phyloP scores from a whole-genome alignment of 768 basidiomycete genomes.

The Cystofilobasidium bisporidii region DNA sequence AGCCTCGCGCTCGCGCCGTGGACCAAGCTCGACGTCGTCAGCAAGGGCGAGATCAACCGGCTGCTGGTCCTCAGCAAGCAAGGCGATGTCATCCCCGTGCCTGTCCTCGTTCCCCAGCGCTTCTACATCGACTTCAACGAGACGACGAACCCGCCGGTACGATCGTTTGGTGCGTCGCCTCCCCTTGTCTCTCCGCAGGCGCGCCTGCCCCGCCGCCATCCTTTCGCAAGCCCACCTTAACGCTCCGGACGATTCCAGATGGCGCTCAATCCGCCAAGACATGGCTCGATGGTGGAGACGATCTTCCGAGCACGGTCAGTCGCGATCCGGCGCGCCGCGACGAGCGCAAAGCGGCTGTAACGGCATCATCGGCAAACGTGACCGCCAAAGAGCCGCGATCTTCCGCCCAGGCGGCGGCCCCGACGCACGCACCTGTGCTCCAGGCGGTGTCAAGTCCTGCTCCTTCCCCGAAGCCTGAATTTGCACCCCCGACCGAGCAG shows the following conservation, averaged over 20 bases:
- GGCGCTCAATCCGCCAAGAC: neutral
- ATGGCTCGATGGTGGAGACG: neutral
- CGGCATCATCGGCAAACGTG: too few species aligned
- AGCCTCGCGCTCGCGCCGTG: conserved; percentile 31
- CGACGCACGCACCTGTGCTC: too few species aligned
- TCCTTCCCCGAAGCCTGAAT: too few species aligned
- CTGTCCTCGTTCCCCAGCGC: conserved; percentile 38
- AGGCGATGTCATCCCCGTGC: conserved; percentile 37
- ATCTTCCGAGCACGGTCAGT: neutral
- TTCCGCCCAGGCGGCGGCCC: too few species aligned
- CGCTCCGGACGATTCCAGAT: neutral
- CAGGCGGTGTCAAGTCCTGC: too few species aligned
- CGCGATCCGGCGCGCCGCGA: neutral
- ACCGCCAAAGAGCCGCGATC: too few species aligned
- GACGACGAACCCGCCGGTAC: conserved; percentile 37
- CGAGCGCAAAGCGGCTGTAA: neutral
- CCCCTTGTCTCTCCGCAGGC: neutral
- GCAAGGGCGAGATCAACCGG: conserved; percentile 40
- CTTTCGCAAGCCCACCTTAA: neutral
- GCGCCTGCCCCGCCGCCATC: neutral
- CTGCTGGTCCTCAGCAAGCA: conserved; percentile 36
- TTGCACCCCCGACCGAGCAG: too few species aligned
- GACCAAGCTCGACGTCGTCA: conserved; percentile 38
- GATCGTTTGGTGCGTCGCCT: conserved; percentile 16
- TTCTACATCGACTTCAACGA: conserved; percentile 40